These are phyloP conservation scores for Lupinus albus DNA, from an alignment of 306 rosid genomes.

Conservation along the genomic window DNA sequence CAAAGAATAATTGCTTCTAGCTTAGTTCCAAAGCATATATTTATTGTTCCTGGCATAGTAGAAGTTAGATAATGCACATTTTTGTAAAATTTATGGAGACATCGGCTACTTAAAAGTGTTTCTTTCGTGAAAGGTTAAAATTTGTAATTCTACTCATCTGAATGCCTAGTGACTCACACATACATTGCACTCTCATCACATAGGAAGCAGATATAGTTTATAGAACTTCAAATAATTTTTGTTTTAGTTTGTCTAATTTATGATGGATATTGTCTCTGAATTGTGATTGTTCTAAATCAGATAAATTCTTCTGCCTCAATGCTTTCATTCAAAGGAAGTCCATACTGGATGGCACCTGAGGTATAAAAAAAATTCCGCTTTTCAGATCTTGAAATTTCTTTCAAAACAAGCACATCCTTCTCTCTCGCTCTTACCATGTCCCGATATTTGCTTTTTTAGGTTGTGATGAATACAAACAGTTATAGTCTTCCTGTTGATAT, in stretches of 20 bases:
- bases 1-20: constrained; percentile 31
- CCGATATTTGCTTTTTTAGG: constrained; percentile 49
- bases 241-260: constrained; percentile 3
- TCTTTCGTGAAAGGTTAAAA: constrained; percentile 30
- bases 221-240: background rate
- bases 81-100: constrained; percentile 10
- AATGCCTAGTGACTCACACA: constrained; percentile 21
- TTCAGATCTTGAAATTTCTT: background rate
- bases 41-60: constrained; percentile 11
- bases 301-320: constrained; percentile 59
- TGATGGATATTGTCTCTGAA: constrained; percentile 36
- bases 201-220: constrained; percentile 12
- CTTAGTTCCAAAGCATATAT: constrained; percentile 17
- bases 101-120: constrained; percentile 30
- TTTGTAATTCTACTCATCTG: constrained; percentile 16
- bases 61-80: background rate
- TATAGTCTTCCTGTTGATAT: constrained; percentile 71
- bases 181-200: background rate
- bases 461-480: constrained; percentile 65
- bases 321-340: constrained; percentile 78
- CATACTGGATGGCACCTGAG: constrained; percentile 88
- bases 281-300: constrained; percentile 51
- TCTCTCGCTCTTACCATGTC: background rate
- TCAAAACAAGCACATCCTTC: background rate
- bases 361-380: constrained; percentile 34